Base-by-base conservation (phyloP, 495 filamentous ascomycete species). In the Penicillium chermesinum region DNA sequence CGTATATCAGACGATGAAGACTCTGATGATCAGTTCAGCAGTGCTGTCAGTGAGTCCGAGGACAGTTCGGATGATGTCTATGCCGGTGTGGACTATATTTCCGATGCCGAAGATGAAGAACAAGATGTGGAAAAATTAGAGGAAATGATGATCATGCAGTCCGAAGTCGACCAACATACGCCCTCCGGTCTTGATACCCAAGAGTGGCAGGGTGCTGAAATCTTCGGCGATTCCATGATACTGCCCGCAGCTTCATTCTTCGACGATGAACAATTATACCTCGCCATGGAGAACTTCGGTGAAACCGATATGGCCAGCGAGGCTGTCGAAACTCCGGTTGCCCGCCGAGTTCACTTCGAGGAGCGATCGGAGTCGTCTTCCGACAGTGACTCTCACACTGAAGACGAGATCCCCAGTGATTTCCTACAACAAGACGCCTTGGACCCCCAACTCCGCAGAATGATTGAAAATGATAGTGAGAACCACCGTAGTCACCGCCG, bases 61-160 rank as follows among this genome's bases (percentile, higher is more conserved):
- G 67, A 71, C 10, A 67, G 63, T 53, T 73, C 72, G 32, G 85
- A 89, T 53, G 83, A 86, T 57, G 76, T 79, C 32, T 88, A 91
- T 61, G 84, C 83, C 12, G 87, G 75, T 14, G 82, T 91, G 27
- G 84, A 90, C 53, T 79, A 87, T 32, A 85, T 94, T 49, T 85
- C 79, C 46, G 87, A 90, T 39, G 84, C 77, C 7, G 85, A 88
- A 50, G 84, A 87, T 41, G 85, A 88, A 63, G 85, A 89, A 54
- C 76, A 82, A 58, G 80, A 83, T 70, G 75, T 89, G 19, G 76
- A 83, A 55, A 78, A 81, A 66, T 70, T 79, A 54, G 87, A 93
- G 75, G 87, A 88, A 67, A 68, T 81, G 60, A 75, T 82, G 53
- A 86, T 89, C 41, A 73, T 88, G 40, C 72, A 76, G 42, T 80